phyloP scores from a whole-genome alignment of 2,329 filamentous ascomycete species.

The Pseudogymnoascus sp. region DNA sequence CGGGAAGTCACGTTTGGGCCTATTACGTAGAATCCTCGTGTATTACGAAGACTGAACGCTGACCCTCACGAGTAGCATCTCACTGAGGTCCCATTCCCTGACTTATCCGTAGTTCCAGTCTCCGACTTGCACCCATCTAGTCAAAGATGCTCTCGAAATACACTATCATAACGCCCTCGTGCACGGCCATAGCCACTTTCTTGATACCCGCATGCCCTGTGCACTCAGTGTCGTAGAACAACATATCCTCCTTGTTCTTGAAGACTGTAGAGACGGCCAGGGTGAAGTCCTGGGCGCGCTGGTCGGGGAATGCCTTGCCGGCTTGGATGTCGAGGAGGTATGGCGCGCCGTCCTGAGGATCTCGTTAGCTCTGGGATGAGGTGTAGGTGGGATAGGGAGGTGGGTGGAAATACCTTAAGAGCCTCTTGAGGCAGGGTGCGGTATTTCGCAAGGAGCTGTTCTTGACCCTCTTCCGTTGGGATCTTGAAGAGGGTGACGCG shows the following conservation, averaged over 20 bases:
- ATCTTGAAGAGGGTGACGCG: constrained; percentile 49
- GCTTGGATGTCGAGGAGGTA: constrained; percentile 47
- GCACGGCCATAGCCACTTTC: constrained; percentile 16
- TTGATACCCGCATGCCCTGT: constrained; percentile 46
- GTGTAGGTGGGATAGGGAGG: not conserved
- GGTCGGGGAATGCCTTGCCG: constrained; percentile 40
- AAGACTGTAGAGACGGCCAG: constrained; percentile 46
- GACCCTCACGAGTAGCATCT: too few relatives aligned
- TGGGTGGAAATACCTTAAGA: constrained; percentile 32
- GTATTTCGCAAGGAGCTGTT: constrained; percentile 35
- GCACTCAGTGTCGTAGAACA: constrained; percentile 50
- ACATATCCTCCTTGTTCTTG: constrained; percentile 48
- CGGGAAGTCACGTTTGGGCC: too few relatives aligned
- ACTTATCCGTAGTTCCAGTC: too few relatives aligned
- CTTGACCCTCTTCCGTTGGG: constrained; percentile 37
- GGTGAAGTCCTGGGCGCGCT: constrained; percentile 47
- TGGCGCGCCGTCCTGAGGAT: constrained; percentile 44
- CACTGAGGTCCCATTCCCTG: too few relatives aligned
- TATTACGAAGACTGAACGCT: too few relatives aligned
- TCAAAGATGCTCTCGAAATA: constrained; percentile 13
- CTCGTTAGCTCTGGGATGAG: not conserved
- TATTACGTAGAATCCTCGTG: too few relatives aligned
- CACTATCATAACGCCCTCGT: constrained; percentile 18
- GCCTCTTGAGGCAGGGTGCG: constrained; percentile 30
- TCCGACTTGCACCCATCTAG: not conserved